phyloP scores from a whole-genome alignment of 805 yeast genomes.

The Scheffersomyces amazonensis region DNA sequence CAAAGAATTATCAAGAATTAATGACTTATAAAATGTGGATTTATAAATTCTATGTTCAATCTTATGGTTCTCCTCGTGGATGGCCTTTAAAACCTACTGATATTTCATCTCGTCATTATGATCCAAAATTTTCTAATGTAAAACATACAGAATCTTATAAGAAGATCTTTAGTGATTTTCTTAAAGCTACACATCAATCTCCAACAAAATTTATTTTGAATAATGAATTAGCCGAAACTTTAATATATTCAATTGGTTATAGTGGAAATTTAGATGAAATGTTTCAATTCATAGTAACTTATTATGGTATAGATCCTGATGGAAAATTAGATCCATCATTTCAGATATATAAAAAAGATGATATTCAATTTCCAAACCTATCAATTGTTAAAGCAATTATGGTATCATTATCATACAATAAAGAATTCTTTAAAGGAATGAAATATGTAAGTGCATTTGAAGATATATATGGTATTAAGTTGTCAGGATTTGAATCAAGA shows the following conservation, averaged over 20 bases:
- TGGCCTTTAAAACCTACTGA: constrained; percentile 27
- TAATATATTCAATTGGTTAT: constrained; percentile 34
- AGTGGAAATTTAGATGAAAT: constrained; percentile 18
- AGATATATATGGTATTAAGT: constrained; percentile 21
- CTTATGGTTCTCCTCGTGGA: constrained; percentile 28
- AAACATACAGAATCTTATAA: background rate
- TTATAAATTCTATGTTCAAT: constrained; percentile 26
- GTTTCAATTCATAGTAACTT: constrained; percentile 19
- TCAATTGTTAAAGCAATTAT: constrained; percentile 26
- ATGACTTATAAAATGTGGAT: constrained; percentile 37
- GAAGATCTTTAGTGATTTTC: constrained; percentile 2
- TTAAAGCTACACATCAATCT: background rate
- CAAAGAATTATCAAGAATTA: constrained; percentile 6
- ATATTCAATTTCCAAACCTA: constrained; percentile 22
- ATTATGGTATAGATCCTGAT: constrained; percentile 27
- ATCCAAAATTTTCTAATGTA: background rate
- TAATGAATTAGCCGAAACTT: constrained; percentile 19
- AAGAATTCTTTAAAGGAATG: constrained; percentile 29
- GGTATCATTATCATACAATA: constrained; percentile 30
- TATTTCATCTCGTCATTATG: constrained; percentile 4
- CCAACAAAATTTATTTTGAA: constrained; percentile 8
- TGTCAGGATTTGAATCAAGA: constrained; percentile 13
- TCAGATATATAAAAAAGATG: constrained; percentile 5
- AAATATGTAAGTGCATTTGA: constrained; percentile 35
- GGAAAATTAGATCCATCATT: constrained; percentile 16